Conservation (phyloP, 164 flowering plant species). For the Magnolia sinica region DNA sequence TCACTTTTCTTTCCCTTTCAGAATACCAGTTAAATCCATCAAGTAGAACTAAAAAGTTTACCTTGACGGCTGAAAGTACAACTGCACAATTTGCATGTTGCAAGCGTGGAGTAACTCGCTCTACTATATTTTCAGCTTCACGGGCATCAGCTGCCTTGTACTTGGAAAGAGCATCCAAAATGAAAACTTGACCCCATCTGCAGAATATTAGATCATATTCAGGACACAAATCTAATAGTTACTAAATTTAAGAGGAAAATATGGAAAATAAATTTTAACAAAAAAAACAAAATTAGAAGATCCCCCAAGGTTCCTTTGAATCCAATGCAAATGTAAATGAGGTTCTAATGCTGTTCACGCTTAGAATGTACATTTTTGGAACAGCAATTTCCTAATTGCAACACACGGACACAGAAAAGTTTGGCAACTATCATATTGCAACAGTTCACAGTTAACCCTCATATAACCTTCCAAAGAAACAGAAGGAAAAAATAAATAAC, state of each 20-base stretch:
- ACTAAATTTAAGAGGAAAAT: background rate
- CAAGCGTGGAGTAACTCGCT: constrained; percentile 92
- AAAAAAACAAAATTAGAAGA: background rate
- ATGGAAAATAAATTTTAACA: too few relatives aligned
- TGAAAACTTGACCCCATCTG: constrained; percentile 99
- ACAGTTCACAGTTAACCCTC: too few relatives aligned
- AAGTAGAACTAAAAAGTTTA: constrained; percentile 8
- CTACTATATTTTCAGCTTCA: constrained; percentile 97
- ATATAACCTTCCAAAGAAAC: too few relatives aligned
- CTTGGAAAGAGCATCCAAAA: constrained; percentile 94
- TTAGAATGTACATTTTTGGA: background rate
- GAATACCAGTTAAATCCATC: background rate
- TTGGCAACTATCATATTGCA: too few relatives aligned
- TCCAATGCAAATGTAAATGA: background rate
- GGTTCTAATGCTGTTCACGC: background rate
- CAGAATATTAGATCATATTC: constrained; percentile 9
- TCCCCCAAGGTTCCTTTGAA: background rate
- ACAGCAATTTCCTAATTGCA: background rate
- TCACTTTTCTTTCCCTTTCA: background rate
- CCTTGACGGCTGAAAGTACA: constrained; percentile 99
- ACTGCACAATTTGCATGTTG: constrained; percentile 99
- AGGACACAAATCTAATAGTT: background rate
- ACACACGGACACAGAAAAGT: too few relatives aligned
- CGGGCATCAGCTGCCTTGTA: constrained; percentile 98
- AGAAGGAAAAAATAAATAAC: too few relatives aligned